Conservation (phyloP, 2,329 filamentous ascomycete genomes). For the Epichloe amarillans region DNA sequence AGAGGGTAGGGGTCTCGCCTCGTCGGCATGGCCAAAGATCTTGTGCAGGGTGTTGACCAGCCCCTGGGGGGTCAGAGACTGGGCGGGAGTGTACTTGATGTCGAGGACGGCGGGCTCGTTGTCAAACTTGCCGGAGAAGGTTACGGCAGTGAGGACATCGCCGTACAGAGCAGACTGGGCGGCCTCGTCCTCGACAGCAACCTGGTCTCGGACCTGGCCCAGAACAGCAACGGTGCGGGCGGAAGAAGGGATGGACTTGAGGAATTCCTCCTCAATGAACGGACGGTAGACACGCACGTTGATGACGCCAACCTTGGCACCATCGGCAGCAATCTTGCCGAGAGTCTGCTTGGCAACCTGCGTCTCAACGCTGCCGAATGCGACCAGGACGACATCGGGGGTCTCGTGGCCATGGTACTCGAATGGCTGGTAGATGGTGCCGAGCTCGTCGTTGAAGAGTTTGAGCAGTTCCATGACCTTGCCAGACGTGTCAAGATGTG, state of each 20-base stretch:
- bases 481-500: constrained; percentile 58
- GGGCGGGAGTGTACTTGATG: constrained; percentile 72
- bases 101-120: constrained; percentile 57
- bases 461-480: constrained; percentile 58
- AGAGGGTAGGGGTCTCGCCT: constrained; percentile 25
- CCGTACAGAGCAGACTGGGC: constrained; percentile 77
- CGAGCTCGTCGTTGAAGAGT: constrained; percentile 78
- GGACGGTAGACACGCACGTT: constrained; percentile 90
- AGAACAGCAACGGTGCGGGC: constrained; percentile 69
- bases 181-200: constrained; percentile 59
- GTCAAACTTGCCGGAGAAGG: constrained; percentile 59
- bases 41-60: constrained; percentile 38
- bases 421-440: constrained; percentile 83
- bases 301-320: constrained; percentile 70
- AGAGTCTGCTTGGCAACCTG: constrained; percentile 76
- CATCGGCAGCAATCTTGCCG: constrained; percentile 55
- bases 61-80: constrained; percentile 41
- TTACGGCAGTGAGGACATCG: constrained; percentile 77
- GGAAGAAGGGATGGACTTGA: constrained; percentile 64
- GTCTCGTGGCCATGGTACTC: constrained; percentile 81
- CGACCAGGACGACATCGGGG: constrained; percentile 73
- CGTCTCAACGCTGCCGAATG: constrained; percentile 84
- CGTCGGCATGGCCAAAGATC: constrained; percentile 41
- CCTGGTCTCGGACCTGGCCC: constrained; percentile 69
- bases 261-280: constrained; percentile 88